These are phyloP conservation scores for Fusarium robinianum DNA, from an alignment of 2,329 filamentous ascomycete genomes.

Conservation along the genomic window DNA sequence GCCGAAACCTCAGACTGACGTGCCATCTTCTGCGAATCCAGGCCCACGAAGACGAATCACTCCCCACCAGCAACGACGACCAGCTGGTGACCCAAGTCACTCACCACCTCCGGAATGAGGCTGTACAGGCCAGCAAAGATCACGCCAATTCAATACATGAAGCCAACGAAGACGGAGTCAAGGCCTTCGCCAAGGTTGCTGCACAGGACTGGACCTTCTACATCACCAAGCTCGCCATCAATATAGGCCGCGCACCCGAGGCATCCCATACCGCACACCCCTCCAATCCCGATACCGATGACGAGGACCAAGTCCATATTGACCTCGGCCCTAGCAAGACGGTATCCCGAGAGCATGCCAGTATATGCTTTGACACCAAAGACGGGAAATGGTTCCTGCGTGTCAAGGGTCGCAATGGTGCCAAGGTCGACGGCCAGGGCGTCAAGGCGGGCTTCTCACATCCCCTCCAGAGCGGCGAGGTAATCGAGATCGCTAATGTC, in stretches of 20 bases:
- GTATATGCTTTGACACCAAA: constrained; percentile 72
- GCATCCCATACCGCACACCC: constrained; percentile 42
- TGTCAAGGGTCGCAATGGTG: constrained; percentile 89
- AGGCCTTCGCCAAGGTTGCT: constrained; percentile 81
- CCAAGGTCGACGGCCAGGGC: constrained; percentile 76
- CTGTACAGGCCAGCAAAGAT: constrained; percentile 64
- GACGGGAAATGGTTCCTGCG: constrained; percentile 78
- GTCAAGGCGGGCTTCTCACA: constrained; percentile 70
- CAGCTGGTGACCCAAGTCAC: constrained; percentile 60
- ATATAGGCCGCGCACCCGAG: constrained; percentile 74
- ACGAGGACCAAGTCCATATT: constrained; percentile 71
- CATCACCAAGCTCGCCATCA: constrained; percentile 73
- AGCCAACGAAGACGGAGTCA: constrained; percentile 63
- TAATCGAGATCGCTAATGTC: constrained; percentile 87
- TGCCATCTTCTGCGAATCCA: no score
- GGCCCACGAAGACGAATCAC: constrained; percentile 44
- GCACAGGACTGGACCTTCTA: constrained; percentile 86
- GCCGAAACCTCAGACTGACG: no score
- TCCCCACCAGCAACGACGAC: constrained; percentile 56
- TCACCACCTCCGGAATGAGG: constrained; percentile 54
- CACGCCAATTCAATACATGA: constrained; percentile 68
- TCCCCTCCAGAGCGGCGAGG: constrained; percentile 79
- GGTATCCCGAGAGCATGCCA: constrained; percentile 76
- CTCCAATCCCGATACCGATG: constrained; percentile 50
- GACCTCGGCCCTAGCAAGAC: constrained; percentile 86